Conservation (phyloP, 768 basidiomycete genomes). For the Rhodotorula graminis region DNA sequence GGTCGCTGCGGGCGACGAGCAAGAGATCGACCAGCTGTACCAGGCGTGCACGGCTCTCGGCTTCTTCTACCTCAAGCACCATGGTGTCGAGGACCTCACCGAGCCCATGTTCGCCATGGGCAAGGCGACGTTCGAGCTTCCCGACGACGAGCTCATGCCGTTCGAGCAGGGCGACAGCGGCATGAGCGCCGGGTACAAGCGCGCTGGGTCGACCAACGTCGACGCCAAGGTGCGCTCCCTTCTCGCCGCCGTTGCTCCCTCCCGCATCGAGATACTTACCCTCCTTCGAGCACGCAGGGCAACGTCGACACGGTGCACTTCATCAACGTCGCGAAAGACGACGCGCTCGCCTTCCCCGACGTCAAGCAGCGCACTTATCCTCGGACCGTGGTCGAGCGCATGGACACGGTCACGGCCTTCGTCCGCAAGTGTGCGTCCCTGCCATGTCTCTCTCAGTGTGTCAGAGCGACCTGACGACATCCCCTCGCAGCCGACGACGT, state of each 20-base stretch:
- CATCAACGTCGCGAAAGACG: conserved; percentile 61
- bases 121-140: conserved; percentile 55
- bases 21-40: conserved; percentile 57
- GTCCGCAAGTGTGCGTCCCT: conserved; percentile 49
- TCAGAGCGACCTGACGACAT: background rate
- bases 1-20: conserved; percentile 50
- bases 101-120: conserved; percentile 60
- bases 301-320: conserved; percentile 59
- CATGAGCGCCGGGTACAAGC: conserved; percentile 56
- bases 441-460: too few species aligned
- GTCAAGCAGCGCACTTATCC: conserved; percentile 60
- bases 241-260: background rate
- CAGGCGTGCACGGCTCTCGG: conserved; percentile 58
- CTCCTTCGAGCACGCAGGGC: conserved; percentile 45
- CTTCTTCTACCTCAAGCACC: conserved; percentile 57
- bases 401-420: conserved; percentile 58
- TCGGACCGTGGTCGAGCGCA: conserved; percentile 53
- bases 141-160: conserved; percentile 58
- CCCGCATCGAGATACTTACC: background rate
- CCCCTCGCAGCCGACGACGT: conserved; percentile 50
- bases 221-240: conserved; percentile 44
- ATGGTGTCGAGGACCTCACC: conserved; percentile 44
- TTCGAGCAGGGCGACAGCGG: conserved; percentile 52
- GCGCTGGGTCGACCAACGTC: conserved; percentile 11
- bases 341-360: conserved; percentile 59